phyloP scores from a whole-genome alignment of 805 yeast species.

The Alloascoidea africana region DNA sequence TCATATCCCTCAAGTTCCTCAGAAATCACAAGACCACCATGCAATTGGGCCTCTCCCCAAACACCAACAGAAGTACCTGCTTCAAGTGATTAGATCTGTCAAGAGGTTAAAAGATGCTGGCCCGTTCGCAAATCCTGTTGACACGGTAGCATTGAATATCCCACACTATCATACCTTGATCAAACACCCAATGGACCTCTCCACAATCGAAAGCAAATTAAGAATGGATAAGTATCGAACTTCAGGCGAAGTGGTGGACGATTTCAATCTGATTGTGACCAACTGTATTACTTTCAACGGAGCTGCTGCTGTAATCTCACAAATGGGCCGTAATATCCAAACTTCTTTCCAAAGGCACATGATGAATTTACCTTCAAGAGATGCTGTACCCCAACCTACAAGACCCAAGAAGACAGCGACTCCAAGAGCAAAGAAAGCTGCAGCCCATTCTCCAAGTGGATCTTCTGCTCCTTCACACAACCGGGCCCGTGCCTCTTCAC shows the following conservation, averaged over 20 bases:
- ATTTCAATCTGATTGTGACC: conserved; percentile 69
- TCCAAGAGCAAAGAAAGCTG: conserved; percentile 13
- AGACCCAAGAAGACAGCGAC: conserved; percentile 13
- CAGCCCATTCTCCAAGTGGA: not conserved
- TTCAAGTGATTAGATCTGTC: conserved; percentile 70
- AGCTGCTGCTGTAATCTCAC: conserved; percentile 63
- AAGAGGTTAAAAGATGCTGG: conserved; percentile 84
- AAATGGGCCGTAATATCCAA: conserved; percentile 83
- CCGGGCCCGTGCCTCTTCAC: conserved; percentile 8
- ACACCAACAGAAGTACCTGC: conserved; percentile 74
- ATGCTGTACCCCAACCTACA: conserved; percentile 6
- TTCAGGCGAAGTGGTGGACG: conserved; percentile 54
- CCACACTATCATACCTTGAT: conserved; percentile 83
- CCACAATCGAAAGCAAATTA: conserved; percentile 78
- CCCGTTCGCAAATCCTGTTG: conserved; percentile 86
- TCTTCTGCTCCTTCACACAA: no score
- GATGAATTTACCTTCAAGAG: conserved; percentile 71
- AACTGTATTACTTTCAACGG: conserved; percentile 86
- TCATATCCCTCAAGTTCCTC: conserved; percentile 4
- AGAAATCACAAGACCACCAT: conserved; percentile 9
- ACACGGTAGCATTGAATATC: conserved; percentile 71
- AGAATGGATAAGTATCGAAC: conserved; percentile 53
- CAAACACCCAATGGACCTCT: conserved; percentile 82
- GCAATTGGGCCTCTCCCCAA: conserved; percentile 45
- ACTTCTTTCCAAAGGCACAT: conserved; percentile 89